phyloP scores from a whole-genome alignment of 306 rosid species.

The Cicer bijugum region DNA sequence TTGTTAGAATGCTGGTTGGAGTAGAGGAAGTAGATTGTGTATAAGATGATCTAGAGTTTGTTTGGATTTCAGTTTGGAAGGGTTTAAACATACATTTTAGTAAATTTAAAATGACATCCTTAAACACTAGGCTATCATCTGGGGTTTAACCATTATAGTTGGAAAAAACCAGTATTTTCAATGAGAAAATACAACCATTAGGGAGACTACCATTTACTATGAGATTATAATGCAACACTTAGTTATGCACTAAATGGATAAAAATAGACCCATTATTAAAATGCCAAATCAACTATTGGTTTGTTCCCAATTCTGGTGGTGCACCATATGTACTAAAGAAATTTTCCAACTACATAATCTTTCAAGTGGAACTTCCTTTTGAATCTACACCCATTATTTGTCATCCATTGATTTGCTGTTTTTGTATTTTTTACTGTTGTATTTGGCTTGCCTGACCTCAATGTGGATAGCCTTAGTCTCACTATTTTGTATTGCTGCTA shows the following conservation, averaged over 20 bases:
- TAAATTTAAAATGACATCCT: slow-evolving; percentile 8
- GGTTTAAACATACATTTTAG: slow-evolving; percentile 8
- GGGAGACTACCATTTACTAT: slow-evolving; percentile 15
- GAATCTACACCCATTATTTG: slow-evolving; percentile 10
- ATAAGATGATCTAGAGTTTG: slow-evolving; percentile 34
- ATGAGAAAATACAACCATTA: slow-evolving; percentile 30
- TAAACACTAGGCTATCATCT: slow-evolving; percentile 22
- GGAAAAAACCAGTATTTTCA: slow-evolving; percentile 26
- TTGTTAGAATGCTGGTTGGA: slow-evolving; percentile 33
- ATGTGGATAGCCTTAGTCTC: slow-evolving; percentile 14
- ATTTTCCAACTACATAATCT: slow-evolving; percentile 15
- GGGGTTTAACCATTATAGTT: slow-evolving; percentile 23
- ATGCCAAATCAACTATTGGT: slow-evolving; percentile 17
- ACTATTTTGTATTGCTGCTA: slow-evolving; percentile 11
- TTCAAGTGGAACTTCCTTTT: slow-evolving; percentile 39
- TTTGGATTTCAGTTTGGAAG: slow-evolving; percentile 17
- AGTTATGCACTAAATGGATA: slow-evolving; percentile 13
- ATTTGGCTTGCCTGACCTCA: slow-evolving; percentile 30
- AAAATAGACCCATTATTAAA: slow-evolving; percentile 3
- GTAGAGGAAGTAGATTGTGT: slow-evolving; percentile 33
- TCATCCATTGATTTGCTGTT: slow-evolving; percentile 34
- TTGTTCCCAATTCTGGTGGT: slow-evolving; percentile 34
- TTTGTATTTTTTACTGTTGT: slow-evolving; percentile 6
- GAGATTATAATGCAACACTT: slow-evolving; percentile 27
- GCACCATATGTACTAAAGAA: slow-evolving; percentile 7